A percentile compares a stretch with the other conserved stretches of the same genome.
phyloP scores from a whole-genome alignment of 140 eudicot genomes.

The Ambrosia hybrid region DNA sequence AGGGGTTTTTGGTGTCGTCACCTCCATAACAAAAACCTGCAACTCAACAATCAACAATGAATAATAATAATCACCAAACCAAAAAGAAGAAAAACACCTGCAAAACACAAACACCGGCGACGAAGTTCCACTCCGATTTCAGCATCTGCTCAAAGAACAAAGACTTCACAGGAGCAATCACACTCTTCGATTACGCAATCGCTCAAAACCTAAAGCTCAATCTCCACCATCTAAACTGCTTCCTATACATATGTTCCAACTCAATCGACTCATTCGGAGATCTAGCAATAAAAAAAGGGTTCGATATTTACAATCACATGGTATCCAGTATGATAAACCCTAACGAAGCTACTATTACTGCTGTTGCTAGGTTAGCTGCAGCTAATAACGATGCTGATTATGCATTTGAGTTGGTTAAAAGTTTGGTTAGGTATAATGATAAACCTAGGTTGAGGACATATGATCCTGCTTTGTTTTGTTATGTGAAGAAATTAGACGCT shows the following conservation, averaged over 20 bases:
- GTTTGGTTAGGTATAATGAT: slow-evolving; percentile 31
- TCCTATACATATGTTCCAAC: slow-evolving; percentile 74
- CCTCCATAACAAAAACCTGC: too few species aligned
- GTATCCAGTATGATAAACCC: slow-evolving; percentile 45
- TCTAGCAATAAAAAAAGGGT: slow-evolving; percentile 57
- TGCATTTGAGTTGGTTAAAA: slow-evolving; percentile 57
- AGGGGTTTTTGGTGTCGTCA: slow-evolving; percentile 27
- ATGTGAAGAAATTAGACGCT: slow-evolving; percentile 46
- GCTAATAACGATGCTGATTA: slow-evolving; percentile 62
- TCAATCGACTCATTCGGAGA: slow-evolving; percentile 27
- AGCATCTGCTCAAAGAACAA: slow-evolving; percentile 60
- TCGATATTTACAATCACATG: slow-evolving; percentile 49
- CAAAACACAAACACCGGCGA: slow-evolving; percentile 51
- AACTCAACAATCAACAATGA: neutral
- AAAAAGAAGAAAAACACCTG: slow-evolving; percentile 28
- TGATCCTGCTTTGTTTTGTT: slow-evolving; percentile 65
- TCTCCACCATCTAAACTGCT: slow-evolving; percentile 61
- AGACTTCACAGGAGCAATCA: slow-evolving; percentile 50
- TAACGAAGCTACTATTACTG: slow-evolving; percentile 76
- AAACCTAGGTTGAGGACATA: slow-evolving; percentile 70
- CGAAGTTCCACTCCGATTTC: slow-evolving; percentile 53
- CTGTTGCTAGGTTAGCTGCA: slow-evolving; percentile 62
- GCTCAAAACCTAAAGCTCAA: slow-evolving; percentile 45
- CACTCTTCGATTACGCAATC: slow-evolving; percentile 62
- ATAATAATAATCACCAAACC: slow-evolving; percentile 1